These are phyloP conservation scores for Spergularia marina DNA, from an alignment of 148 eudicot species.

Conservation along the genomic window DNA sequence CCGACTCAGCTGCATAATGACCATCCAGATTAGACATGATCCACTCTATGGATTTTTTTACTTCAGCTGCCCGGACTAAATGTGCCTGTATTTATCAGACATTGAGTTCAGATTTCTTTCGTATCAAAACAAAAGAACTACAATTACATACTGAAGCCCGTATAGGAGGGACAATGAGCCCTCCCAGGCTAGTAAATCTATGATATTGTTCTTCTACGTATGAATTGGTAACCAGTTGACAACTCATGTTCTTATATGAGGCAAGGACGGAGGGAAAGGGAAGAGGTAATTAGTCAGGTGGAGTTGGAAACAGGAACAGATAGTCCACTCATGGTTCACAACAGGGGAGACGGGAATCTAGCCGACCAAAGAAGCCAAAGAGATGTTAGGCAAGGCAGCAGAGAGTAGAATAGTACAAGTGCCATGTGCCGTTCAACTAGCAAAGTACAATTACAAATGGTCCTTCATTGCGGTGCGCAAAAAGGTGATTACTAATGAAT, in stretches of 20 bases:
- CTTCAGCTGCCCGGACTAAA: constrained; percentile 86
- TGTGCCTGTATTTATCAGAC: constrained; percentile 84
- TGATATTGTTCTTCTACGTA: background rate
- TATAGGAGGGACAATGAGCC: background rate
- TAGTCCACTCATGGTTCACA: background rate
- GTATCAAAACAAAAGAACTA: background rate
- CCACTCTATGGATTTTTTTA: constrained; percentile 95
- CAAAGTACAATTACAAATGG: background rate
- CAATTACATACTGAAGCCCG: background rate
- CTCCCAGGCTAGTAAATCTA: background rate
- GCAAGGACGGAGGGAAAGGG: background rate
- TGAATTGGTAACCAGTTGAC: background rate
- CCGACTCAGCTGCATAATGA: constrained; percentile 95
- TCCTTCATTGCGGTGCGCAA: too few relatives aligned
- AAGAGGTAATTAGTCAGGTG: background rate
- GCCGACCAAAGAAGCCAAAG: too few relatives aligned
- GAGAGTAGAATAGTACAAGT: too few relatives aligned
- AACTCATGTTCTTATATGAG: background rate
- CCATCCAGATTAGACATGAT: constrained; percentile 89
- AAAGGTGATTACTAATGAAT: too few relatives aligned
- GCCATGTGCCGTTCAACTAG: background rate
- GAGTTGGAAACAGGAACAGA: background rate
- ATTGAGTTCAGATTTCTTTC: constrained; percentile 40
- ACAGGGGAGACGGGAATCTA: background rate
- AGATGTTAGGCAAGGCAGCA: too few relatives aligned